Conservation (phyloP, 2,329 filamentous ascomycete species). For the Botryotinia calthae region DNA sequence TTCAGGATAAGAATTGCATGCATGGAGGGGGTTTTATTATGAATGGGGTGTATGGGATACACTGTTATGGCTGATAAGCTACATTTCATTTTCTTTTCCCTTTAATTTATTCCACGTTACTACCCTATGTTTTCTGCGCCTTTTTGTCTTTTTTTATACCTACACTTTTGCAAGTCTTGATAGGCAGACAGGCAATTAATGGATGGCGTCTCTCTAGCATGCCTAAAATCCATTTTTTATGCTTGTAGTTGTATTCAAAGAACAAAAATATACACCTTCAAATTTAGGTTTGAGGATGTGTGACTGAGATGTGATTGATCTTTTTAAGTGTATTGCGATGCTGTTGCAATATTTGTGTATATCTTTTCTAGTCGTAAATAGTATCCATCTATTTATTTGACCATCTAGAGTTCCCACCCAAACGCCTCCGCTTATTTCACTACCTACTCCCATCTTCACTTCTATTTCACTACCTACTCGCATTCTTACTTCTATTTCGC, state of each 20-base stretch:
- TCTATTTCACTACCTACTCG: background rate
- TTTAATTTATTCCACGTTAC: constrained; percentile 5
- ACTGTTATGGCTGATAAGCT: constrained; percentile 12
- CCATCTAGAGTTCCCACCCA: background rate
- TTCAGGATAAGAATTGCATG: constrained; percentile 18
- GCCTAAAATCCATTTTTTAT: background rate
- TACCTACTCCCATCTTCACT: background rate
- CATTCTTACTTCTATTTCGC: background rate
- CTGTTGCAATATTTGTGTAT: background rate
- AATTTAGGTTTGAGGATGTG: background rate
- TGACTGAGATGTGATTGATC: background rate
- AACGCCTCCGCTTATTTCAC: background rate
- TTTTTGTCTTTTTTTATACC: constrained; percentile 8
- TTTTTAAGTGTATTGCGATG: background rate
- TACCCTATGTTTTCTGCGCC: constrained; percentile 13
- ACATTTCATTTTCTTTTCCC: background rate
- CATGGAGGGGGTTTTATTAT: constrained; percentile 9
- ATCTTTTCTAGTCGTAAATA: background rate
- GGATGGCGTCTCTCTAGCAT: background rate
- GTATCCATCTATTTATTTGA: background rate
- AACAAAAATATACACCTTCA: constrained; percentile 8
- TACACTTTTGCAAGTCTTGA: constrained; percentile 1
- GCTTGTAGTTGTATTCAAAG: background rate
- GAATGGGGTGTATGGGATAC: background rate
- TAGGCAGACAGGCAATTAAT: background rate